phyloP scores from a whole-genome alignment of 1,139 yeast species.

The Yamadazyma pseudoaaseri region DNA sequence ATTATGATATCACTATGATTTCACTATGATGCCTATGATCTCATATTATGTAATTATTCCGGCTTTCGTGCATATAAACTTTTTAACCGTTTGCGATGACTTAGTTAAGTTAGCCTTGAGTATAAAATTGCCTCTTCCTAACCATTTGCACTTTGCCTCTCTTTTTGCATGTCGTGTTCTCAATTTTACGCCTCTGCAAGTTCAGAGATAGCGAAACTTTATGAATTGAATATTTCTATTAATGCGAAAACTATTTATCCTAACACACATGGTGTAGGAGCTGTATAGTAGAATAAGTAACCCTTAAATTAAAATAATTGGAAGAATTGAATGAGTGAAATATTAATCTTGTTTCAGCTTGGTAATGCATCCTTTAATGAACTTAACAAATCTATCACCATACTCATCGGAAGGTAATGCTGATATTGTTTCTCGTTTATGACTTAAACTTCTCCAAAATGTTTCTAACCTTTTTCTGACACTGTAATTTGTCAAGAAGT shows the following conservation, averaged over 20 bases:
- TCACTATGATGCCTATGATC: neutral
- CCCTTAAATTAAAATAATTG: neutral
- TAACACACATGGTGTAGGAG: neutral
- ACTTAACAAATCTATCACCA: constrained; percentile 78
- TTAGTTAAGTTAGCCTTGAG: no score
- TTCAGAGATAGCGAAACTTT: no score
- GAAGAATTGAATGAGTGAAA: neutral
- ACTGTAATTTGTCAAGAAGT: constrained; percentile 86
- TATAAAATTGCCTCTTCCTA: no score
- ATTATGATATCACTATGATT: neutral
- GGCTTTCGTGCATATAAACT: neutral
- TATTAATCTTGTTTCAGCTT: constrained; percentile 6
- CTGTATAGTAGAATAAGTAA: no score
- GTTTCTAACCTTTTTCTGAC: constrained; percentile 79
- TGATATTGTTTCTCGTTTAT: constrained; percentile 69
- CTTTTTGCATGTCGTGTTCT: no score
- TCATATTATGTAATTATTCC: constrained; percentile 1
- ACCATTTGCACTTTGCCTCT: no score
- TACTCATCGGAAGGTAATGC: constrained; percentile 91
- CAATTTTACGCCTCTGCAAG: no score
- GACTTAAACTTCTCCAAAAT: constrained; percentile 73
- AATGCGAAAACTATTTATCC: neutral
- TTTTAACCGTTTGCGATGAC: neutral
- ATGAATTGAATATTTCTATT: neutral
- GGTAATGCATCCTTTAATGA: constrained; percentile 50